Percentiles rank a stretch among this genome's conserved stretches.
Conservation (phyloP, 495 filamentous ascomycete species). For the Copromyces sp. region DNA sequence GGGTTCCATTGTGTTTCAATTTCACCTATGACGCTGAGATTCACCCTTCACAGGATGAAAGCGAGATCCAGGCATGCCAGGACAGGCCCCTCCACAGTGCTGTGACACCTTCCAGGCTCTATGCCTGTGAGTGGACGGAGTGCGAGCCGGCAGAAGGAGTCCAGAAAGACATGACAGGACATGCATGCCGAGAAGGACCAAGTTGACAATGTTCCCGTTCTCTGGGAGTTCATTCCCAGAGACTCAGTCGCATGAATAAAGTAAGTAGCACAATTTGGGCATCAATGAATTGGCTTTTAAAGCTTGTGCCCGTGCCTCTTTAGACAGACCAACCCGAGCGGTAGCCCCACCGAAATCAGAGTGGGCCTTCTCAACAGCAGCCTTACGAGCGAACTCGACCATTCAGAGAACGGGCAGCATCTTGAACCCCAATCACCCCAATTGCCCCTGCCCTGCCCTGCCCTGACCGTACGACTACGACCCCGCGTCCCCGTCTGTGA, state of each 20-base stretch:
- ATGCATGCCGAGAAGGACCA: neutral
- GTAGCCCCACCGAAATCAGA: neutral
- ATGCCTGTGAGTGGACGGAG: neutral
- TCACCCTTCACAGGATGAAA: neutral
- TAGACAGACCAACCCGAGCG: neutral
- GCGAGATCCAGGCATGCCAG: neutral
- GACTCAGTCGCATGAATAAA: neutral
- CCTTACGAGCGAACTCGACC: neutral
- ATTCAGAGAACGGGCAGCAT: neutral
- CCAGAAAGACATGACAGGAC: neutral
- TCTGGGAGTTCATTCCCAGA: neutral
- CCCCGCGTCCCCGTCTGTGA: slow-evolving; percentile 3
- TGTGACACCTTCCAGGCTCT: neutral
- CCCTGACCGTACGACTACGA: slow-evolving; percentile 1
- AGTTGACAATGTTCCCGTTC: neutral
- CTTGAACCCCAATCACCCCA: neutral
- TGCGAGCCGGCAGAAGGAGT: neutral
- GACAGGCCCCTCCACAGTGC: neutral
- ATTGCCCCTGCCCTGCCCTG: slow-evolving; percentile 1
- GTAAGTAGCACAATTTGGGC: neutral
- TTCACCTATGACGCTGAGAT: neutral
- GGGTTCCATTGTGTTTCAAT: neutral
- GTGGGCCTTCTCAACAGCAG: neutral
- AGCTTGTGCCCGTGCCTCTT: neutral
- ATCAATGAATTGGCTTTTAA: neutral